A percentile compares a stretch with the other conserved stretches of the same genome.
phyloP scores from a whole-genome alignment of 2,329 filamentous ascomycete species.

The Geosmithia morbida region DNA sequence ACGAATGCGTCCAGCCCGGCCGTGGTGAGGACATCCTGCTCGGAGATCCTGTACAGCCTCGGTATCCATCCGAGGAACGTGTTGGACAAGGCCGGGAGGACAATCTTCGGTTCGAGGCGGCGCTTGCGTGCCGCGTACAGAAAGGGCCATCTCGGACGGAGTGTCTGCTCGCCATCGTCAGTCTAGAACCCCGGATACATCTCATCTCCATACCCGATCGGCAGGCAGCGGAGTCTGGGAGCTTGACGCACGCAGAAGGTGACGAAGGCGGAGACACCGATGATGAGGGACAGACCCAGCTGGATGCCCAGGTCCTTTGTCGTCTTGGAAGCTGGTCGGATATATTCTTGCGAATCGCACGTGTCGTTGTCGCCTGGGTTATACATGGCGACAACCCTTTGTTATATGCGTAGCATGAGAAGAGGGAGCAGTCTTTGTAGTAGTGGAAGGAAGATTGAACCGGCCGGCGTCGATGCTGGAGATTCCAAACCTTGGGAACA shows the following conservation, averaged over 20 bases:
- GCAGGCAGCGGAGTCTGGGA: not conserved
- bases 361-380: conserved; percentile 4
- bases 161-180: conserved; percentile 34
- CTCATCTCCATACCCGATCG: not conserved
- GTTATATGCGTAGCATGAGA: not conserved
- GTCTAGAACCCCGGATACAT: not conserved
- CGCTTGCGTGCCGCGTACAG: conserved; percentile 84
- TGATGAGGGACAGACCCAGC: conserved; percentile 53
- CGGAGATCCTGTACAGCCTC: conserved; percentile 67
- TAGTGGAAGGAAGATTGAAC: too few relatives aligned
- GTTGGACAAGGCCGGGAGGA: conserved; percentile 67
- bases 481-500: too few relatives aligned
- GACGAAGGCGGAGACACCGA: conserved; percentile 59
- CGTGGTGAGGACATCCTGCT: conserved; percentile 78
- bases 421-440: not conserved
- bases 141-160: conserved; percentile 82
- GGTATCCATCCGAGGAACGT: conserved; percentile 90
- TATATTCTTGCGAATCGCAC: conserved; percentile 9
- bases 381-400: not conserved
- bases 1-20: conserved; percentile 93
- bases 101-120: conserved; percentile 41
- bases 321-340: conserved; percentile 10
- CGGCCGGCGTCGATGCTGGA: too few relatives aligned
- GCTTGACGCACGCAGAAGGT: conserved; percentile 52
- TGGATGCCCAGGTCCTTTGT: conserved; percentile 43